phyloP scores from a whole-genome alignment of 2,329 filamentous ascomycete species.

The Xylariaceae sp. region DNA sequence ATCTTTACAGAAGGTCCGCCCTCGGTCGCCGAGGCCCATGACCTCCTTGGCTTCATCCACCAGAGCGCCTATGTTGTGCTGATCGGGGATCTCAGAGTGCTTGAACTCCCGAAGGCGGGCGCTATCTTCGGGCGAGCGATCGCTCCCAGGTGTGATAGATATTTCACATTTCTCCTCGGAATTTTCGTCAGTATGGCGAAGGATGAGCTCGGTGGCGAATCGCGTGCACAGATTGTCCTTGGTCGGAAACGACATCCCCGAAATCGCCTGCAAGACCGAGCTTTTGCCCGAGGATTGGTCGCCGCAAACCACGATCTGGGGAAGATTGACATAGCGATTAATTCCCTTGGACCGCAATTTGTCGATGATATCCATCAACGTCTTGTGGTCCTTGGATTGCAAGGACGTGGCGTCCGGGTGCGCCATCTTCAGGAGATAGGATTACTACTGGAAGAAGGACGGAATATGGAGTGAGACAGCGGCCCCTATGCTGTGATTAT shows the following conservation, averaged over 20 bases:
- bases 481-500: neutral
- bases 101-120: slow-evolving; percentile 20
- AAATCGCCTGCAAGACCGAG: slow-evolving; percentile 65
- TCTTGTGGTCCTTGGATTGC: slow-evolving; percentile 28
- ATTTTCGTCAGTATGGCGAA: slow-evolving; percentile 45
- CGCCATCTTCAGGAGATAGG: slow-evolving; percentile 5
- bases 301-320: slow-evolving; percentile 58
- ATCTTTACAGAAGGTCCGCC: slow-evolving; percentile 46
- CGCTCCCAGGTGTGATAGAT: slow-evolving; percentile 37
- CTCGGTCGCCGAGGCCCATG: slow-evolving; percentile 17
- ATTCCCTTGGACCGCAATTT: slow-evolving; percentile 40
- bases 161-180: slow-evolving; percentile 36
- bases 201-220: slow-evolving; percentile 63
- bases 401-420: slow-evolving; percentile 3
- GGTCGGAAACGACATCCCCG: slow-evolving; percentile 59
- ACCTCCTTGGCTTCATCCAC: slow-evolving; percentile 41
- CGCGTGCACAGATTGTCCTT: slow-evolving; percentile 61
- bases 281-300: slow-evolving; percentile 65
- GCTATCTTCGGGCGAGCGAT: slow-evolving; percentile 33
- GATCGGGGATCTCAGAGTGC: slow-evolving; percentile 18
- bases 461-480: neutral
- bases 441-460: neutral
- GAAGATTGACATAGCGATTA: slow-evolving; percentile 42
- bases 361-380: slow-evolving; percentile 42
- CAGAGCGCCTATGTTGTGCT: slow-evolving; percentile 34